These are phyloP conservation scores for Lumnitzera littorea DNA, from an alignment of 345 rosid species.

Conservation along the genomic window DNA sequence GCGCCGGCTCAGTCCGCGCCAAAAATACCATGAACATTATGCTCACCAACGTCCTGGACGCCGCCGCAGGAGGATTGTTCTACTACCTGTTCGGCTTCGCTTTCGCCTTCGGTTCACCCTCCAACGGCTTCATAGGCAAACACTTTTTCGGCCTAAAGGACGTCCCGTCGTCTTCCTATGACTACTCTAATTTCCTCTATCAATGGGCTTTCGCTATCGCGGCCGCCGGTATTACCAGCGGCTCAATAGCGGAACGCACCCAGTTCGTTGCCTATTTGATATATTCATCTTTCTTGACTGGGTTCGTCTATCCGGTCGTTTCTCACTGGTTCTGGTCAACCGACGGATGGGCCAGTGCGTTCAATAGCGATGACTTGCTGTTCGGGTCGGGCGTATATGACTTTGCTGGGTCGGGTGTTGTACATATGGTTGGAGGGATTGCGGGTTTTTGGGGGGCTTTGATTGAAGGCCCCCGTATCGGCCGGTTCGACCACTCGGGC, in stretches of 20 bases:
- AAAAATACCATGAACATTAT: slow-evolving; percentile 95
- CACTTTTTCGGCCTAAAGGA: slow-evolving; percentile 56
- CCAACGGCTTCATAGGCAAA: slow-evolving; percentile 72
- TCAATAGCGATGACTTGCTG: slow-evolving; percentile 26
- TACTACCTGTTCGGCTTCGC: slow-evolving; percentile 92
- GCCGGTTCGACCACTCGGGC: slow-evolving; percentile 27
- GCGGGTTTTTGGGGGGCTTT: slow-evolving; percentile 48
- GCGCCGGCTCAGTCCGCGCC: slow-evolving; percentile 93
- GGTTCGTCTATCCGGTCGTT: slow-evolving; percentile 84
- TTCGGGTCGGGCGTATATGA: slow-evolving; percentile 69
- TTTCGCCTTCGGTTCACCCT: slow-evolving; percentile 76
- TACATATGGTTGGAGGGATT: slow-evolving; percentile 42
- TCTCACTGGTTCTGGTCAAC: slow-evolving; percentile 90
- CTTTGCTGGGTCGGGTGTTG: slow-evolving; percentile 43
- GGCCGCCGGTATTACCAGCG: slow-evolving; percentile 91
- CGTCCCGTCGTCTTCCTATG: slow-evolving; percentile 20
- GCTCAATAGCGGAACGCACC: slow-evolving; percentile 89
- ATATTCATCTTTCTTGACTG: slow-evolving; percentile 77
- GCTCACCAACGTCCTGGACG: slow-evolving; percentile 93
- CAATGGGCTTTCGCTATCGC: slow-evolving; percentile 98
- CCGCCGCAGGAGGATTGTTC: slow-evolving; percentile 79
- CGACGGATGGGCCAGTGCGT: slow-evolving; percentile 86
- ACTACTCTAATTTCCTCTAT: slow-evolving; percentile 73
- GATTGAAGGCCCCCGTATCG: slow-evolving; percentile 35
- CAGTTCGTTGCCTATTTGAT: slow-evolving; percentile 81